Percentiles rank a stretch among this genome's conserved stretches.
These are phyloP conservation scores for Aureobasidium sp. DNA, from an alignment of 2,329 filamentous ascomycete genomes.

Conservation along the genomic window DNA sequence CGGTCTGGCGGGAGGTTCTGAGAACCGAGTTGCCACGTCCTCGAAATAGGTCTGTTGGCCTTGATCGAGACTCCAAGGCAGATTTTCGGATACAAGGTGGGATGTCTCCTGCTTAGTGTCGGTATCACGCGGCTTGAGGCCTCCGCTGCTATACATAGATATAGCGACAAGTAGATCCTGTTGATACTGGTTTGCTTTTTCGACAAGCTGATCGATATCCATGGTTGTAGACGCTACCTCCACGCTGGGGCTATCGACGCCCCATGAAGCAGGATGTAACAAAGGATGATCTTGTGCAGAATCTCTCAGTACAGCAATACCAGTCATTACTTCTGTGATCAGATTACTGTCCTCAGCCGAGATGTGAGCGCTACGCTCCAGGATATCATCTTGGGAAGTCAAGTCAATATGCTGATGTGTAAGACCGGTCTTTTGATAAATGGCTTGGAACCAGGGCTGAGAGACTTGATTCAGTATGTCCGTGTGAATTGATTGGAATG, in stretches of 20 bases:
- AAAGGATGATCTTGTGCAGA: conserved; percentile 8
- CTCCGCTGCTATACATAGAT: background rate
- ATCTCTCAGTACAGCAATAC: background rate
- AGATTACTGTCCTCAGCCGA: background rate
- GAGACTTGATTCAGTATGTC: conserved; percentile 58
- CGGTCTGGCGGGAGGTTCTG: background rate
- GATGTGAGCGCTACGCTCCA: background rate
- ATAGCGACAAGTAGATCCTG: conserved; percentile 10
- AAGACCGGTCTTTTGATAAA: conserved; percentile 69
- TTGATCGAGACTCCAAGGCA: conserved; percentile 48
- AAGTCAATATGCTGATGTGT: conserved; percentile 36
- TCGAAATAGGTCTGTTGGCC: conserved; percentile 39
- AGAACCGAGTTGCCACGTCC: background rate
- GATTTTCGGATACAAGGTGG: background rate
- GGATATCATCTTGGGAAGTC: conserved; percentile 44
- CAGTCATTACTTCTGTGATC: conserved; percentile 3
- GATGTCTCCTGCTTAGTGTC: background rate
- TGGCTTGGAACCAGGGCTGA: conserved; percentile 56
- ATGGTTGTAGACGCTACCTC: background rate
- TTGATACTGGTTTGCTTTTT: conserved; percentile 13
- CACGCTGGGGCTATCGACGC: background rate
- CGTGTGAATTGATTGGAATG: conserved; percentile 20
- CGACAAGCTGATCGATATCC: background rate
- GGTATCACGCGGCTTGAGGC: background rate
- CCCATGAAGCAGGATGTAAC: background rate